Evolutionary conservation across 176 grass and related monocot genomes (phyloP).

Genomic region (Microstegium vimineum): DNA sequence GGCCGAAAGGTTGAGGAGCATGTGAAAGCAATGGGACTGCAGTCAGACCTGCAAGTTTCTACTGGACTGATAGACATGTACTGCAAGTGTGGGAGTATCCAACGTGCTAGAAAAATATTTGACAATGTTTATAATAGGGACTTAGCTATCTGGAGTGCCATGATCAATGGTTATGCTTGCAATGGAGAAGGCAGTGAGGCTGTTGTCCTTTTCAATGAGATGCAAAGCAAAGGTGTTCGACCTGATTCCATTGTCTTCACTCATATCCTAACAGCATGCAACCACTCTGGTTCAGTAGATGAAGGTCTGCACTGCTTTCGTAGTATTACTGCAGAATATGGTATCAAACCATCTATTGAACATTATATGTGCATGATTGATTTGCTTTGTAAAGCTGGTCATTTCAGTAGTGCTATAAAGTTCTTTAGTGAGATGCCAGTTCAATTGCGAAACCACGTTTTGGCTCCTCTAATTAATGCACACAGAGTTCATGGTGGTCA

Average conservation of each 20-base stretch:
- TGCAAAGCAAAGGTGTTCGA: conserved; percentile 42
- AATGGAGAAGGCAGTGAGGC: conserved; percentile 48
- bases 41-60: conserved; percentile 36
- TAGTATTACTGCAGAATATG: conserved; percentile 42
- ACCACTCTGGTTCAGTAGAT: conserved; percentile 58
- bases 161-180: conserved; percentile 65
- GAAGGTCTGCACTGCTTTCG: conserved; percentile 53
- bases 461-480: conserved; percentile 48
- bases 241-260: conserved; percentile 69
- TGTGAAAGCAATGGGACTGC: conserved; percentile 25
- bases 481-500: conserved; percentile 19
- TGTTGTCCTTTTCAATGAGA: conserved; percentile 45
- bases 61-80: conserved; percentile 54
- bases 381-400: conserved; percentile 58
- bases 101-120: conserved; percentile 59
- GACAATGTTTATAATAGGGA: conserved; percentile 40
- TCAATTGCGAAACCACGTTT: conserved; percentile 40
- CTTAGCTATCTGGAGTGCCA: conserved; percentile 66
- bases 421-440: conserved; percentile 43
- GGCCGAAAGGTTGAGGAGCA: conserved; percentile 39
- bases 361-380: conserved; percentile 71
- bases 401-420: conserved; percentile 30
- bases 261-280: conserved; percentile 56
- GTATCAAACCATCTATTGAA: conserved; percentile 44
- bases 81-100: conserved; percentile 50